These are phyloP conservation scores for Coprinellus micaceus DNA, from an alignment of 768 basidiomycete genomes.

Conservation along the genomic window DNA sequence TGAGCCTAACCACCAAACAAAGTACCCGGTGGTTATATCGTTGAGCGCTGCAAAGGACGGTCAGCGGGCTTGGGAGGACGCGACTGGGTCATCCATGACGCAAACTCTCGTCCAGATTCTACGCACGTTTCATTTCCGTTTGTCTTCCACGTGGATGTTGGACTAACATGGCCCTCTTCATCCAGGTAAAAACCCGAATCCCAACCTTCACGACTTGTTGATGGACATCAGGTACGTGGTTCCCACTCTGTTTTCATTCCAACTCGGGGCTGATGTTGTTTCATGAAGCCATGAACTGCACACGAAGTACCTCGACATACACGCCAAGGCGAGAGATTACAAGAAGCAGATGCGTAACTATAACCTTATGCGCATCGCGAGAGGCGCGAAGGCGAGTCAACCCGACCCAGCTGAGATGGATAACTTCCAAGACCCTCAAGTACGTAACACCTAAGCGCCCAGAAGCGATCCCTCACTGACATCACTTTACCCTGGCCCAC, in stretches of 20 bases:
- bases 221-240: conserved; percentile 26
- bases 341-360: conserved; percentile 18
- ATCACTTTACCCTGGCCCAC: background rate
- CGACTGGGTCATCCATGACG: conserved; percentile 36
- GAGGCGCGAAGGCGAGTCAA: conserved; percentile 10
- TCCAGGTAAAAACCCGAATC: conserved; percentile 27
- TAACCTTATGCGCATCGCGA: conserved; percentile 16
- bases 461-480: background rate
- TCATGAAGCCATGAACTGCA: conserved; percentile 30
- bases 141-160: background rate
- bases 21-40: conserved; percentile 33
- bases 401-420: conserved; percentile 26
- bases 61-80: conserved; percentile 36
- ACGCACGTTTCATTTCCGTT: background rate
- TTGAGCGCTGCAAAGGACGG: conserved; percentile 35
- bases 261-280: background rate
- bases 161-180: background rate
- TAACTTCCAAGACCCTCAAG: conserved; percentile 39
- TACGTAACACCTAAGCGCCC: conserved; percentile 11
- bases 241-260: background rate
- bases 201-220: conserved; percentile 26
- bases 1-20: background rate
- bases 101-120: background rate
- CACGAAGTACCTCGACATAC: conserved; percentile 25
- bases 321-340: conserved; percentile 22